Percentiles rank a stretch among this genome's conserved stretches.
phyloP scores from a whole-genome alignment of 371 early-diverging fungal genomes.

The Mortierella sp. region DNA sequence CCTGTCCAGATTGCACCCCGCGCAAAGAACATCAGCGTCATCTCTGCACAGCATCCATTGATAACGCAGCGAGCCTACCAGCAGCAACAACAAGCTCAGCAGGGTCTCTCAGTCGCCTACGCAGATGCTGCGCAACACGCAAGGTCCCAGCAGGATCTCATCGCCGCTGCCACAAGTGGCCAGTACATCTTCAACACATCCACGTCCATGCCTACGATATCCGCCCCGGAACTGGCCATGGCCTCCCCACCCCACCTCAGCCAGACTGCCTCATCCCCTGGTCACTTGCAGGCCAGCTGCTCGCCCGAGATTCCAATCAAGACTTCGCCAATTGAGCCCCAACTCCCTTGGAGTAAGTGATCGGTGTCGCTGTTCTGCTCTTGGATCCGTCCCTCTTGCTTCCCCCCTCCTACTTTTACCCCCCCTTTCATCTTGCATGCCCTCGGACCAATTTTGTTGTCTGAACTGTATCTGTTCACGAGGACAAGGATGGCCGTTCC shows the following conservation, averaged over 20 bases:
- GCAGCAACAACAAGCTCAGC: constrained; percentile 25
- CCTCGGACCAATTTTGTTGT: too few relatives aligned
- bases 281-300: constrained; percentile 28
- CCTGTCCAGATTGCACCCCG: constrained; percentile 40
- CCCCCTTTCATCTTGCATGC: background rate
- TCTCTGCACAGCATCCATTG: constrained; percentile 24
- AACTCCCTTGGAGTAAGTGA: constrained; percentile 45
- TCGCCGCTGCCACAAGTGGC: constrained; percentile 11
- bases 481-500: too few relatives aligned
- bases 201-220: constrained; percentile 19
- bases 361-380: background rate
- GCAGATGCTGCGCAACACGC: background rate
- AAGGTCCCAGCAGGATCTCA: constrained; percentile 3
- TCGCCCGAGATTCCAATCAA: constrained; percentile 50
- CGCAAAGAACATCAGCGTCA: constrained; percentile 31
- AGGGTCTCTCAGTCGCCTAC: constrained; percentile 1
- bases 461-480: too few relatives aligned
- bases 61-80: constrained; percentile 7
- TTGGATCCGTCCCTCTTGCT: background rate
- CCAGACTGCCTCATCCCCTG: constrained; percentile 6
- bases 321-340: constrained; percentile 38
- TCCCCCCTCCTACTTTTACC: background rate
- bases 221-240: constrained; percentile 11
- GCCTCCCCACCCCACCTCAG: constrained; percentile 10
- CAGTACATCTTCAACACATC: constrained; percentile 26